phyloP scores from a whole-genome alignment of 805 yeast genomes.

The Suhomyces xylopsoci region DNA sequence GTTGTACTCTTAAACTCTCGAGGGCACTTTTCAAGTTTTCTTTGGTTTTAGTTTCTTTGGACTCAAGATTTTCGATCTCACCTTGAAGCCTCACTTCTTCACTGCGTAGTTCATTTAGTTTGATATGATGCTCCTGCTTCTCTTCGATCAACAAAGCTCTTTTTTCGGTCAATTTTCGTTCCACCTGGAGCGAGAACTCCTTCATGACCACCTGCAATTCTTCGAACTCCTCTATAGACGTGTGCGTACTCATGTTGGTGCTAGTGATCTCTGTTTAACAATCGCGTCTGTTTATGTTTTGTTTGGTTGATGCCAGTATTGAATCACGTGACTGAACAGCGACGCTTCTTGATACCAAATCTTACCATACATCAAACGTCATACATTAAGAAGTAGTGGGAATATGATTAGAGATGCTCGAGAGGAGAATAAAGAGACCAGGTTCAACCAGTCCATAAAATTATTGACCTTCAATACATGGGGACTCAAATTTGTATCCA shows the following conservation, averaged over 20 bases:
- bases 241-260: neutral
- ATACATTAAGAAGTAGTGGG: neutral
- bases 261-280: neutral
- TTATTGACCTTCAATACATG: constrained; percentile 75
- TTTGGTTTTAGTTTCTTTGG: constrained; percentile 25
- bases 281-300: neutral
- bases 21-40: constrained; percentile 23
- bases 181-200: constrained; percentile 36
- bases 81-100: constrained; percentile 28
- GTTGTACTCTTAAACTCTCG: constrained; percentile 27
- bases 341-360: neutral
- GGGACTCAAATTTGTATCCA: constrained; percentile 89
- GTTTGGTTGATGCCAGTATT: neutral
- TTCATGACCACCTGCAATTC: constrained; percentile 36
- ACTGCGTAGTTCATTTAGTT: constrained; percentile 27
- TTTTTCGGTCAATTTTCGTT: constrained; percentile 30
- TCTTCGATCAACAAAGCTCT: constrained; percentile 29
- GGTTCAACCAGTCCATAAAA: constrained; percentile 25
- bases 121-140: constrained; percentile 31
- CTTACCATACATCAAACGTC: too few species aligned
- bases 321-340: neutral
- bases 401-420: neutral
- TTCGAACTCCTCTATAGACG: constrained; percentile 32
- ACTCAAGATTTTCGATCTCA: constrained; percentile 27
- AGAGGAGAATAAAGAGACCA: neutral